Evolutionary conservation across 371 early-diverging fungal species (phyloP).

Genomic region (Cokeromyces recurvatus): DNA sequence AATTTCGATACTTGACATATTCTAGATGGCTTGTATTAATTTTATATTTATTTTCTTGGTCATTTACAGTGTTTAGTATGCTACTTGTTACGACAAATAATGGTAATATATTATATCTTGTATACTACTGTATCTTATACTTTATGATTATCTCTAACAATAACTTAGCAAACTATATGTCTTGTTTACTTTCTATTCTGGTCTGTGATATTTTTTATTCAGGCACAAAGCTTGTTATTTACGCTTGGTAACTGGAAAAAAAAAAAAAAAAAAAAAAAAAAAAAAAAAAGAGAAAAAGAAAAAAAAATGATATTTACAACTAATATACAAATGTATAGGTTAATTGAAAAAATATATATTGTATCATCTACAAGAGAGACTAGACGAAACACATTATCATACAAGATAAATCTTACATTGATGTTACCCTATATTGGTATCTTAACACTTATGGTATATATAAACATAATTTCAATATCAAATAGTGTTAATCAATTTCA

Average conservation of each 20-base stretch:
- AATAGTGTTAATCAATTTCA: background rate
- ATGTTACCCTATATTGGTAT: slow-evolving; percentile 40
- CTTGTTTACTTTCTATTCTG: slow-evolving; percentile 20
- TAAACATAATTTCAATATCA: too few relatives aligned
- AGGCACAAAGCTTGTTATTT: slow-evolving; percentile 18
- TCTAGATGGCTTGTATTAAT: slow-evolving; percentile 15
- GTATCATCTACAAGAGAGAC: slow-evolving; percentile 24
- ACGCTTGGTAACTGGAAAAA: slow-evolving; percentile 11
- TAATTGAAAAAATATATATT: slow-evolving; percentile 29
- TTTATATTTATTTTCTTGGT: slow-evolving; percentile 20
- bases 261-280: background rate
- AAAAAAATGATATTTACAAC: too few relatives aligned
- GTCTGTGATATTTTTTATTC: slow-evolving; percentile 23
- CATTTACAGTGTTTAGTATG: slow-evolving; percentile 9
- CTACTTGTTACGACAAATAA: slow-evolving; percentile 20
- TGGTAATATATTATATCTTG: slow-evolving; percentile 7
- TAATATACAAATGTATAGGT: slow-evolving; percentile 5
- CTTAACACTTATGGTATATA: slow-evolving; percentile 40
- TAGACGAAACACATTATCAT: slow-evolving; percentile 29
- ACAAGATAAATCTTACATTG: slow-evolving; percentile 24
- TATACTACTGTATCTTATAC: too few relatives aligned
- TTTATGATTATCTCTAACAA: background rate
- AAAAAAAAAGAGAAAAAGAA: too few relatives aligned
- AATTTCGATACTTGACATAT: slow-evolving; percentile 19
- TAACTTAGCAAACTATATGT: slow-evolving; percentile 9